These are phyloP conservation scores for Eucalyptus grandis DNA, from an alignment of 345 rosid species.

Conservation along the genomic window DNA sequence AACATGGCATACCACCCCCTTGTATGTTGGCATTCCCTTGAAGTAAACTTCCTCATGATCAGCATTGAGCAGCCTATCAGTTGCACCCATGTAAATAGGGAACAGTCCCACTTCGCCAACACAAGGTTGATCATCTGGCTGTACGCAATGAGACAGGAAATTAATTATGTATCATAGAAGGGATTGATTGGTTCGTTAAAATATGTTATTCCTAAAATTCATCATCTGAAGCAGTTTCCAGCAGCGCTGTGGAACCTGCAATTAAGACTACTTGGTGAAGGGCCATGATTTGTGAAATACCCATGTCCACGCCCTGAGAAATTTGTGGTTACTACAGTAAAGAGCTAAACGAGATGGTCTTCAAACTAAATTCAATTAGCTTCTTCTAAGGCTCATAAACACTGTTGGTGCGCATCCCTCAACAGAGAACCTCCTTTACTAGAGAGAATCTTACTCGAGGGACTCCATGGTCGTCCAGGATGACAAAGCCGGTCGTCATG, in stretches of 20 bases:
- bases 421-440: background rate
- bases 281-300: background rate
- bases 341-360: background rate
- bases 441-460: slow-evolving; percentile 30
- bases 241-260: background rate
- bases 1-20: slow-evolving; percentile 41
- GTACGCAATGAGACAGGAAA: background rate
- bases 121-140: slow-evolving; percentile 74
- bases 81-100: slow-evolving; percentile 63
- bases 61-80: slow-evolving; percentile 72
- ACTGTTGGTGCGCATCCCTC: background rate
- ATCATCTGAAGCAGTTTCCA: background rate
- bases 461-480: slow-evolving; percentile 61
- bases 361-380: background rate
- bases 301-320: background rate
- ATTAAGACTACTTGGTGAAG: background rate
- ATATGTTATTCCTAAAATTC: background rate
- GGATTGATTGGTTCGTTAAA: background rate
- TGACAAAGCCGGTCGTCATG: slow-evolving; percentile 67
- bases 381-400: background rate
- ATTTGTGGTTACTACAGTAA: background rate
- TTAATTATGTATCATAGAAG: background rate
- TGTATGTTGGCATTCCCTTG: slow-evolving; percentile 68
- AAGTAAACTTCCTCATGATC: slow-evolving; percentile 70
- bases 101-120: slow-evolving; percentile 80